Percentiles rank a stretch among this genome's conserved stretches.
These are phyloP conservation scores for Colletotrichum gigasporum DNA, from an alignment of 2,329 filamentous ascomycete genomes.

Conservation along the genomic window DNA sequence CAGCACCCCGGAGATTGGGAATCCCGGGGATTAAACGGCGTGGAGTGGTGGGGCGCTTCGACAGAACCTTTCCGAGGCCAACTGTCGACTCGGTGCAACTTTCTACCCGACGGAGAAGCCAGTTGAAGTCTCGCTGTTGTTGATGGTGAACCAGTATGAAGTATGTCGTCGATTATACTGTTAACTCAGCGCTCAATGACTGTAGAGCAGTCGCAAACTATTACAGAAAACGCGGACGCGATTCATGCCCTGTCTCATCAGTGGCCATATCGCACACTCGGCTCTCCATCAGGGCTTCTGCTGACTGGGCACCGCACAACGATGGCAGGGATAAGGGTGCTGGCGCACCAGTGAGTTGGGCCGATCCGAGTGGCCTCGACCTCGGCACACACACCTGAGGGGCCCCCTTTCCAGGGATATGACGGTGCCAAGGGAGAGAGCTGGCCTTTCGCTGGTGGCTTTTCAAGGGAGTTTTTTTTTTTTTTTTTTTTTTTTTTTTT, in stretches of 20 bases:
- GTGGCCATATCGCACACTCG: background rate
- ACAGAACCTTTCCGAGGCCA: no score
- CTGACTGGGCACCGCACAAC: background rate
- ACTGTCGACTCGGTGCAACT: conserved; percentile 16
- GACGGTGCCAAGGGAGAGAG: background rate
- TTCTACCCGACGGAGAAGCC: conserved; percentile 4
- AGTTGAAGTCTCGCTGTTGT: background rate
- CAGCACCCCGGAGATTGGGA: no score
- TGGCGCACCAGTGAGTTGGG: background rate
- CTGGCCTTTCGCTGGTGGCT: background rate
- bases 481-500: no score
- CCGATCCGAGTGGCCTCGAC: background rate
- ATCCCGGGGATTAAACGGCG: no score
- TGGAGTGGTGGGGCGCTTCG: no score
- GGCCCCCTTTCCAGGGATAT: background rate
- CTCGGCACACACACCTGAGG: conserved; percentile 19
- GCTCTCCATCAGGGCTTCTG: background rate
- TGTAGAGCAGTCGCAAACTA: background rate
- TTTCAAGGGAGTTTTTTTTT: background rate
- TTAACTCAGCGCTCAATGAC: no score
- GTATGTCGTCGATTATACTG: no score
- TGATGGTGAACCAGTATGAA: no score
- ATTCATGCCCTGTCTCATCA: background rate
- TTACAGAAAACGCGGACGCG: background rate
- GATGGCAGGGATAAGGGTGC: background rate